Evolutionary conservation across 2,329 filamentous ascomycete genomes (phyloP).

Genomic region (Trichoderma lentiforme): DNA sequence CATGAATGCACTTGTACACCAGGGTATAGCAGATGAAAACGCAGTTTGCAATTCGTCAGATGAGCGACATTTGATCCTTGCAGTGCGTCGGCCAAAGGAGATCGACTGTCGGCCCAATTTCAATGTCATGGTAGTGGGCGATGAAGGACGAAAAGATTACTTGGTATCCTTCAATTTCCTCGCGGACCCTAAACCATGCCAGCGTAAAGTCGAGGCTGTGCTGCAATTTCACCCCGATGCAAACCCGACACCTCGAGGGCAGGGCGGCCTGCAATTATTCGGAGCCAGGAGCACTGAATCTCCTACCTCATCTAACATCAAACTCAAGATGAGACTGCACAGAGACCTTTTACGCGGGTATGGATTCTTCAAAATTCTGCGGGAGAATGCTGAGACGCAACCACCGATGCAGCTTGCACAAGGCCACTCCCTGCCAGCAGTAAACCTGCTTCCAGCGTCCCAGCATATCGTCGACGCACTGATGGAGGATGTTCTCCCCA

Average conservation of each 20-base stretch:
- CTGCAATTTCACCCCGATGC: slow-evolving; percentile 6
- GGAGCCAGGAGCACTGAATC: neutral
- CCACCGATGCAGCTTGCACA: neutral
- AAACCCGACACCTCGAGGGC: neutral
- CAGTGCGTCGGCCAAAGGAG: neutral
- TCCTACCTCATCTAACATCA: neutral
- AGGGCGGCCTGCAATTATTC: neutral
- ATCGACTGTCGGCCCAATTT: neutral
- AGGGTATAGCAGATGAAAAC: neutral
- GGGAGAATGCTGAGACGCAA: neutral
- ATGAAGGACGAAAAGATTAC: neutral
- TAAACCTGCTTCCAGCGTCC: neutral
- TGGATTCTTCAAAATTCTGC: neutral
- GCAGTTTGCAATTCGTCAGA: neutral
- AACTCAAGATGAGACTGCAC: slow-evolving; percentile 2
- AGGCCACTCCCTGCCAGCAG: neutral
- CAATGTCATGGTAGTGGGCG: neutral
- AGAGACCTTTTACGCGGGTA: slow-evolving; percentile 18
- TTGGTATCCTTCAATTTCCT: neutral
- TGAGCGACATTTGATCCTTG: neutral
- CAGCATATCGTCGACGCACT: slow-evolving; percentile 1
- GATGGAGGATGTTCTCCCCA: neutral
- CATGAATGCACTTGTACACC: neutral
- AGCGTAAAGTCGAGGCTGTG: neutral
- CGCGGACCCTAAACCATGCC: neutral